Base-by-base conservation (phyloP, 768 basidiomycete genomes). In the Podaxis sp. region DNA sequence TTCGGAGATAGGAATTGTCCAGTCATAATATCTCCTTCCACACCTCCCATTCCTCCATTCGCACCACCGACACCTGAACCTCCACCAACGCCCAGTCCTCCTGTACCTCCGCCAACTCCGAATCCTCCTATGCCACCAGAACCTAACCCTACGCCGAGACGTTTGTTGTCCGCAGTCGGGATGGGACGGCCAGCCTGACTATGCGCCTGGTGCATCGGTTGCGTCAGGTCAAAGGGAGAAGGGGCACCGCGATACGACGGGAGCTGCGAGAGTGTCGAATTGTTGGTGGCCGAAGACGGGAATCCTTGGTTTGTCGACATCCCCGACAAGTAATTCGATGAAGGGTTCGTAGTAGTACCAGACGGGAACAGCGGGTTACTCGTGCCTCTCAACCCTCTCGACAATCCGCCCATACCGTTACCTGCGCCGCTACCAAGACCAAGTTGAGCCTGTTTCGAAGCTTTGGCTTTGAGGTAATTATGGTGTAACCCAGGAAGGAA, bases 401-500 rank as follows among this genome's bases (percentile, higher is more conserved):
- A 74, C 28, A 76, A 64, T 8, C 71, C 73, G 15, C 73, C 73
- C 7, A 68, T 67, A n/a, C 70, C 67, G 1, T 66, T 17, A 17
- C n/a, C n/a, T 8, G 44, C 20, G 10, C n/a, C 62, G 38, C 50
- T 63, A 26, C 71, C 68, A 13, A 65, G 60, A 54, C 72, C 71
- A 15, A 66, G 59, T 33, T 73, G 75, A 56, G 73, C 72, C 50
- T 72, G 70, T 62, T 76, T 75, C 62, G 76, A 76, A 13, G 75
- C 75, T 66, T 85, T 87, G 11, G 85, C 76, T 59, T 76, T 81
- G 48, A 84, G 74, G 65, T 90, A 91, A 66, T 87, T 84, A 38
- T 83, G 82, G 65, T 89, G 88, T 41, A 90, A 74, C 8, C 88
- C 83, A 1, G 90, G 89, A 10, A 94, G 77, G 78, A 94, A 94